Evolutionary conservation across 1,139 yeast genomes (phyloP).

Genomic region (Lodderomyces oxycetoniae): DNA sequence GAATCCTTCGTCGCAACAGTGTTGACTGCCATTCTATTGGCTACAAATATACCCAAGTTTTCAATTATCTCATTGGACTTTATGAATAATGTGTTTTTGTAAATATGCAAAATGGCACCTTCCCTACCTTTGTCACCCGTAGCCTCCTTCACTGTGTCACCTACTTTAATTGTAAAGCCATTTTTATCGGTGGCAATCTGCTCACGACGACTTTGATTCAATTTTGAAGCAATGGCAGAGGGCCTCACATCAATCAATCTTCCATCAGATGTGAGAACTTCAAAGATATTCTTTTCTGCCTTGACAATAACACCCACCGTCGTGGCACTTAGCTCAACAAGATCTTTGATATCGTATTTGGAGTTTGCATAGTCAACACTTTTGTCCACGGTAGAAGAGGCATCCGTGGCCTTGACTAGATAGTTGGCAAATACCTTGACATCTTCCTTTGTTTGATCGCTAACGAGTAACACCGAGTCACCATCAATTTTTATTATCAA

Average conservation of each 20-base stretch:
- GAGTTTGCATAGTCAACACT: constrained; percentile 42
- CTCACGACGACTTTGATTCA: constrained; percentile 58
- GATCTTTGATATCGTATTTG: constrained; percentile 80
- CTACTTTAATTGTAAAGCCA: constrained; percentile 81
- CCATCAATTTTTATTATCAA: constrained; percentile 78
- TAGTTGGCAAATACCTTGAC: constrained; percentile 90
- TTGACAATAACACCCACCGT: constrained; percentile 85
- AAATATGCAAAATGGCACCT: constrained; percentile 83
- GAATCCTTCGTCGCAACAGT: constrained; percentile 83
- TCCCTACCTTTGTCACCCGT: constrained; percentile 63
- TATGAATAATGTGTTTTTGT: constrained; percentile 71
- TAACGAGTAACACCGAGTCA: constrained; percentile 82
- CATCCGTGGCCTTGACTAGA: constrained; percentile 72
- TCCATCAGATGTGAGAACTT: constrained; percentile 82
- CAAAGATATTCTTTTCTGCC: constrained; percentile 82
- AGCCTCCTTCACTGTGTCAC: constrained; percentile 85
- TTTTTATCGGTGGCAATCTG: constrained; percentile 82
- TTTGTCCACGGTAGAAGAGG: constrained; percentile 31
- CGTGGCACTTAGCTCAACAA: constrained; percentile 83
- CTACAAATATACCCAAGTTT: constrained; percentile 88
- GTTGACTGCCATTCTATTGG: constrained; percentile 68
- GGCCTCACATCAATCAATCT: constrained; percentile 69
- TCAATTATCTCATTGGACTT: constrained; percentile 76
- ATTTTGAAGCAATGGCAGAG: constrained; percentile 72
- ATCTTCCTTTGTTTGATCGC: constrained; percentile 85